Base-by-base conservation (phyloP, 352 stramenopile genomes). In the Phytopythium chamaehyphon region DNA sequence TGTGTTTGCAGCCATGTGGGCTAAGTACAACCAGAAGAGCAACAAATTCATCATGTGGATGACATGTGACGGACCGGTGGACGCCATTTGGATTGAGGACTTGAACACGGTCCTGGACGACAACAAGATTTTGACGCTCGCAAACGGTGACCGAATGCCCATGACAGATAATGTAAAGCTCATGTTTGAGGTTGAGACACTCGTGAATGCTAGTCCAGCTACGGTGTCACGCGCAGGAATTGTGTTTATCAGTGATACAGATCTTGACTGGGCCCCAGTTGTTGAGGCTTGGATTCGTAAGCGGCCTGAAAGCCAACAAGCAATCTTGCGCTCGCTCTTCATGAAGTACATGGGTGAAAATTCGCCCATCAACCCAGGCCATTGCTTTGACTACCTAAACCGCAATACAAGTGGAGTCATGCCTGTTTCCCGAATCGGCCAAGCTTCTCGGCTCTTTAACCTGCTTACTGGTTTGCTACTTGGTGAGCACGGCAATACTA, bases 41-140 rank as follows among this genome's bases (percentile, higher is more conserved):
- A 98, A 99, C 70, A 88, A 96, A 33, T 98, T 98, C 69, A 98
- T 98, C 75, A 99, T 96, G 56, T 98, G 96, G 96, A 98, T 98
- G 71, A 97, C 98, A 39, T 96, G 87, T 46, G 96, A 99, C 60
- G 96, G 96, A 1, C 96, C 96, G 3, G 95, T 99, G 7, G 96
- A 99, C 72, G 94, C 95, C 1, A 98, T 98, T 77, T 99, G 96
- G 96, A 99, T 98, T 50, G 96, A 99, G 71, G 93, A 98, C 78
- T 71, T 99, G 1, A 98, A 99, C 69, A 99, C 95, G 0, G 96
- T 98, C 40, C 75, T 99, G 2, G 95, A 98, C 64, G 96, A 99
- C 62, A 99, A 98, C 72, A 98, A 97, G 62, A 98, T 98, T 39
- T 69, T 99, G 24, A 98, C 94, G 15, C 65, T 99, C 4, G 96